phyloP scores from a whole-genome alignment of 2,329 filamentous ascomycete genomes.

The Colletotrichum shisoi region DNA sequence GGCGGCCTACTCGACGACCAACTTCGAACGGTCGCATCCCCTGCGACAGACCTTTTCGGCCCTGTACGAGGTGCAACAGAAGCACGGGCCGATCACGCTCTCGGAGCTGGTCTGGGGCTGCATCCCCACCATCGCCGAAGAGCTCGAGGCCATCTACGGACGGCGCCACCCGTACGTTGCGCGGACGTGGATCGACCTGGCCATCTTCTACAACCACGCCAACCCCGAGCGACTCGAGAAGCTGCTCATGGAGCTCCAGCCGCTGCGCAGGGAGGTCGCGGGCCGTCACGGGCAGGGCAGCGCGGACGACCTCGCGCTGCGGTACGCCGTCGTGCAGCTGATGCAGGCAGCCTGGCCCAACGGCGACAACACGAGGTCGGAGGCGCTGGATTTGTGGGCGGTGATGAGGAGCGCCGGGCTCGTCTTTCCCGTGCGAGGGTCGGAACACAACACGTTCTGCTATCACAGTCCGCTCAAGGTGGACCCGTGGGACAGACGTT shows the following conservation, averaged over 20 bases:
- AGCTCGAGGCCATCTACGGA: slow-evolving; percentile 56
- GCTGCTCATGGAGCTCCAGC: slow-evolving; percentile 51
- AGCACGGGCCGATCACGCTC: slow-evolving; percentile 53
- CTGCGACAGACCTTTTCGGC: slow-evolving; percentile 55
- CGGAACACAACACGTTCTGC: slow-evolving; percentile 52
- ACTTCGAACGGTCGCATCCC: slow-evolving; percentile 54
- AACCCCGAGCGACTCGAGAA: slow-evolving; percentile 50
- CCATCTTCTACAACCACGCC: slow-evolving; percentile 51
- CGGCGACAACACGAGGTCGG: slow-evolving; percentile 48
- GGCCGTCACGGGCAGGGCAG: slow-evolving; percentile 47
- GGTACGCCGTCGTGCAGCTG: slow-evolving; percentile 54
- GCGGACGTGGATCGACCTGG: slow-evolving; percentile 54
- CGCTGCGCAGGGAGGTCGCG: slow-evolving; percentile 50
- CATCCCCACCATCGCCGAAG: slow-evolving; percentile 54
- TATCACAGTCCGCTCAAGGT: slow-evolving; percentile 56
- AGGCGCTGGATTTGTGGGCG: slow-evolving; percentile 51
- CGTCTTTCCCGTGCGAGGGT: slow-evolving; percentile 50
- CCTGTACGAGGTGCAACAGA: slow-evolving; percentile 56
- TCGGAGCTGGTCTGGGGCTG: slow-evolving; percentile 55
- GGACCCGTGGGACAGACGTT: slow-evolving; percentile 56
- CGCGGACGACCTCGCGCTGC: slow-evolving; percentile 50
- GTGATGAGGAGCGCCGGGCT: slow-evolving; percentile 49
- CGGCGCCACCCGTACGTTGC: slow-evolving; percentile 55
- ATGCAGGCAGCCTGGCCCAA: slow-evolving; percentile 50
- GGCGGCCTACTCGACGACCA: slow-evolving; percentile 54